A percentile compares a stretch with the other conserved stretches of the same genome.
These are phyloP conservation scores for Inga oerstediana DNA, from an alignment of 306 rosid genomes.

Conservation along the genomic window DNA sequence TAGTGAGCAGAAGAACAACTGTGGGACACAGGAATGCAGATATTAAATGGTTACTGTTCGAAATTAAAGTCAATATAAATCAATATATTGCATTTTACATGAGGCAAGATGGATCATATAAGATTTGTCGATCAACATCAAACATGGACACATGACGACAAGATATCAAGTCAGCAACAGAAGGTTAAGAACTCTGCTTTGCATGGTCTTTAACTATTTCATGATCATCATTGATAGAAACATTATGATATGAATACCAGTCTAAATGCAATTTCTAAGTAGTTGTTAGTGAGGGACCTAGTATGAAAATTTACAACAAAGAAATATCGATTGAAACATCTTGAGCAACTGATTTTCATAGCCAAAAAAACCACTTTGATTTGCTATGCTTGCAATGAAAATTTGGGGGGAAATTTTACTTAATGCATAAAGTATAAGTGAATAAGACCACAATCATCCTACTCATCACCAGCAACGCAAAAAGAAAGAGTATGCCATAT, in stretches of 20 bases:
- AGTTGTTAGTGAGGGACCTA: background rate
- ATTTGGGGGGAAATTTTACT: background rate
- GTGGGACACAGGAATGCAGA: constrained; percentile 13
- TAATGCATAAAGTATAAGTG: background rate
- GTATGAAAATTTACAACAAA: background rate
- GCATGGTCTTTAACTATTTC: background rate
- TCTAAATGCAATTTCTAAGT: background rate
- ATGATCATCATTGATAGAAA: background rate
- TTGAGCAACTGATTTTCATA: background rate
- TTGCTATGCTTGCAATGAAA: background rate
- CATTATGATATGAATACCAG: background rate
- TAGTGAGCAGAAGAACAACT: constrained; percentile 28
- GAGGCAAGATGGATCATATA: constrained; percentile 14
- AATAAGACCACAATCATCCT: background rate
- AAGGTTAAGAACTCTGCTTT: background rate
- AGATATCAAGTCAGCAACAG: constrained; percentile 21
- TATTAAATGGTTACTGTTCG: constrained; percentile 17
- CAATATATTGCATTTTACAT: constrained; percentile 5
- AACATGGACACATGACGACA: constrained; percentile 12
- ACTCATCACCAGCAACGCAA: background rate
- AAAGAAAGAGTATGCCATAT: background rate
- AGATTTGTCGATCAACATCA: constrained; percentile 12
- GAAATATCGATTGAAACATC: background rate
- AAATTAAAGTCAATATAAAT: constrained; percentile 21
- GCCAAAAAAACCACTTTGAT: background rate